Evolutionary conservation across 148 eudicot genomes (phyloP).

Genomic region (Silene latifolia): DNA sequence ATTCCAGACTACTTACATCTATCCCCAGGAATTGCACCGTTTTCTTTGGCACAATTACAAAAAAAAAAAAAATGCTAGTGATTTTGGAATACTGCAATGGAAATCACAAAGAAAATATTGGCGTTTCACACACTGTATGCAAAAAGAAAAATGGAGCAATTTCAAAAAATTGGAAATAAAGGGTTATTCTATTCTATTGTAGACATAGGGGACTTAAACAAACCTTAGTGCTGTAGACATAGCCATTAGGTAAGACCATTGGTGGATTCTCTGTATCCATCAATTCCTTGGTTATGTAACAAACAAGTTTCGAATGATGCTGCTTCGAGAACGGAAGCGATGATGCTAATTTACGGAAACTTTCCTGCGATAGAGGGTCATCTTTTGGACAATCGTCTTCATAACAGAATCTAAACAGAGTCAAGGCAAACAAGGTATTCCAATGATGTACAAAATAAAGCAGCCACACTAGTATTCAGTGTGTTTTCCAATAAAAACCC

Average conservation of each 20-base stretch:
- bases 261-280: constrained; percentile 99
- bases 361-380: constrained; percentile 92
- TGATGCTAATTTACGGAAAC: constrained; percentile 81
- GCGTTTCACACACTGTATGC: neutral
- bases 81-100: neutral
- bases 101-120: neutral
- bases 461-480: neutral
- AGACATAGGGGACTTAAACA: neutral
- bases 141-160: neutral
- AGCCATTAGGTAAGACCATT: constrained; percentile 91
- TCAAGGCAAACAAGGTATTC: constrained; percentile 41
- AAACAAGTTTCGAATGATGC: constrained; percentile 96
- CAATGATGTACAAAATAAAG: constrained; percentile 5
- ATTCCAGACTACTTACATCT: no score
- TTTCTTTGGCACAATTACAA: no score
- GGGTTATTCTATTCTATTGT: no score
- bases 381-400: constrained; percentile 93
- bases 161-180: no score
- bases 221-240: constrained; percentile 96
- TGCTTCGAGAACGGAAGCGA: constrained; percentile 96
- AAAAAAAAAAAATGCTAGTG: no score
- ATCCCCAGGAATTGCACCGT: neutral
- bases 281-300: constrained; percentile 90
- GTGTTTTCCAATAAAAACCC: neutral
- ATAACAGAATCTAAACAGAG: constrained; percentile 67